Percentiles rank a stretch among this genome's conserved stretches.
phyloP scores from a whole-genome alignment of 177 flowering plant genomes.

The Vitis hybrid region DNA sequence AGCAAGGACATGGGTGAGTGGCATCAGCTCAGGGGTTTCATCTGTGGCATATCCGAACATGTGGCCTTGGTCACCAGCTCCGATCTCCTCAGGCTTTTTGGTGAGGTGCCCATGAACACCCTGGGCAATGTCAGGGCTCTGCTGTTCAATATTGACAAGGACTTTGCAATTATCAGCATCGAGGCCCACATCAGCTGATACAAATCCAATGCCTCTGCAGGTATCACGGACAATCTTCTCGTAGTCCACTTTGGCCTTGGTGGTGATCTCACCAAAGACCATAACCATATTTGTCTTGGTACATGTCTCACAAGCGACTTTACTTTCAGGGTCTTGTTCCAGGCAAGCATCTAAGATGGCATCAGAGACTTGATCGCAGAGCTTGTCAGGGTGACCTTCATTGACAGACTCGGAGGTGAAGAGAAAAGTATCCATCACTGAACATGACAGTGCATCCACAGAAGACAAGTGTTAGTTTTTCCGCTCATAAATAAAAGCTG shows the following conservation, averaged over 20 bases:
- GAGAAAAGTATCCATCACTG: constrained; percentile 18
- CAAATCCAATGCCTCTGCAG: constrained; percentile 8
- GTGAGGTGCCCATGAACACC: too few relatives aligned
- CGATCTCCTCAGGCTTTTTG: too few relatives aligned
- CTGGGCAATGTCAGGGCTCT: neutral
- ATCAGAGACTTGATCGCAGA: constrained; percentile 24
- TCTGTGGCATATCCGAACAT: too few relatives aligned
- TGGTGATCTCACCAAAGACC: constrained; percentile 23
- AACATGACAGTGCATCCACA: too few relatives aligned
- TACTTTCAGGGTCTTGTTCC: constrained; percentile 22
- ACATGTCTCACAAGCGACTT: constrained; percentile 26
- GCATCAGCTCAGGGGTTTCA: neutral
- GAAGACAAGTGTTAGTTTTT: neutral
- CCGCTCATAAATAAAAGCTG: too few relatives aligned
- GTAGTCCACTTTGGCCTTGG: neutral
- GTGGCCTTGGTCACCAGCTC: too few relatives aligned
- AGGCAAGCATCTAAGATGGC: constrained; percentile 26
- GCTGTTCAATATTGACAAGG: constrained; percentile 11
- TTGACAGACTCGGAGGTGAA: constrained; percentile 27
- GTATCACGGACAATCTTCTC: constrained; percentile 9
- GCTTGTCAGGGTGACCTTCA: constrained; percentile 25
- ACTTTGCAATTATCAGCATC: constrained; percentile 19
- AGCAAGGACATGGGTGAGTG: constrained; percentile 8
- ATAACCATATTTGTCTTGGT: constrained; percentile 16
- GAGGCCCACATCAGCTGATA: constrained; percentile 2